These are phyloP conservation scores for Skeletonema costatum DNA, from an alignment of 108 stramenopile genomes.

Conservation along the genomic window DNA sequence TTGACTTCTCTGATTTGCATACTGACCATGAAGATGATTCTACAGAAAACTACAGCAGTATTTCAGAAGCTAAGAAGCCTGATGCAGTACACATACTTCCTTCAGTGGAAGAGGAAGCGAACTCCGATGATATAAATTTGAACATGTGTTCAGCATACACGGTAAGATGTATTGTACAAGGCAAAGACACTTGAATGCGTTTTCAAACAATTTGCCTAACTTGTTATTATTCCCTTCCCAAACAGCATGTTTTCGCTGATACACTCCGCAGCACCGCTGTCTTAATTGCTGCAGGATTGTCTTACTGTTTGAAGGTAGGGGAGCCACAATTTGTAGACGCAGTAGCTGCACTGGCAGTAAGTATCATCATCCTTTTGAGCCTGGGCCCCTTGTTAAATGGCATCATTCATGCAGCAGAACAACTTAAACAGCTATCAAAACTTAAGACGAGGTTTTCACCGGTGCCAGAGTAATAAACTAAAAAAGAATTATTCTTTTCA, in stretches of 20 bases:
- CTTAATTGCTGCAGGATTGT: slow-evolving; percentile 62
- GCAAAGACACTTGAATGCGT: neutral
- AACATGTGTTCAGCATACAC: slow-evolving; percentile 90
- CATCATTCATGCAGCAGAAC: slow-evolving; percentile 28
- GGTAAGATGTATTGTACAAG: slow-evolving; percentile 39
- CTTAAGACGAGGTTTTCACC: slow-evolving; percentile 4
- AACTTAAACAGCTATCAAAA: slow-evolving; percentile 24
- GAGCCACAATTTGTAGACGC: slow-evolving; percentile 70
- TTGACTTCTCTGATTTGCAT: slow-evolving; percentile 20
- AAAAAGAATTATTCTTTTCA: too few species aligned
- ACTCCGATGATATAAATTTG: slow-evolving; percentile 51
- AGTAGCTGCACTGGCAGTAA: slow-evolving; percentile 73
- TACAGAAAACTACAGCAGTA: slow-evolving; percentile 12
- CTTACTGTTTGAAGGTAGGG: slow-evolving; percentile 48
- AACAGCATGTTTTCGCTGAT: slow-evolving; percentile 83
- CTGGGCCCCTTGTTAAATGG: slow-evolving; percentile 62
- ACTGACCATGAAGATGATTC: slow-evolving; percentile 27
- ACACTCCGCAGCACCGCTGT: slow-evolving; percentile 81
- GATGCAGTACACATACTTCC: slow-evolving; percentile 9
- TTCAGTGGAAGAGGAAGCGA: slow-evolving; percentile 6
- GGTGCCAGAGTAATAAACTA: neutral
- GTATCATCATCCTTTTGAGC: slow-evolving; percentile 64
- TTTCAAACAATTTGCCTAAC: neutral
- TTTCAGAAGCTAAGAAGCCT: slow-evolving; percentile 18
- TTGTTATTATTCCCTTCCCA: neutral